Conservation (phyloP, 768 basidiomycete species). For the Tricholoma bakamatsutake region DNA sequence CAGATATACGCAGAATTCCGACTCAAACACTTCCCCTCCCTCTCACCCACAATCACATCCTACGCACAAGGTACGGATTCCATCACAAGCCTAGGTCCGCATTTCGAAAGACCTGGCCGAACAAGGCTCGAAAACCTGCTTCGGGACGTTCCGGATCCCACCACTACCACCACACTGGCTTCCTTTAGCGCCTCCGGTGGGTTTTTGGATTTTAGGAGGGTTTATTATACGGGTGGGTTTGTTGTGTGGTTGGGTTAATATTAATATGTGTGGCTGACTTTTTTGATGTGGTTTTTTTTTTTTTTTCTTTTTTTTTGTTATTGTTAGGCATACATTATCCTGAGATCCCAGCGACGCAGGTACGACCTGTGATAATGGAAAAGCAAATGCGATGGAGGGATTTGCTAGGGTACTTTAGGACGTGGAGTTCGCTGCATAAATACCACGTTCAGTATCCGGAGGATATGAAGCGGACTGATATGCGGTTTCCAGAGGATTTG, state of each 20-base stretch:
- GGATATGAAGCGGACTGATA: slow-evolving; percentile 36
- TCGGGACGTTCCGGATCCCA: slow-evolving; percentile 58
- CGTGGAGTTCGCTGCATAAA: slow-evolving; percentile 64
- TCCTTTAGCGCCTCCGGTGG: slow-evolving; percentile 24
- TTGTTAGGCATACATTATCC: slow-evolving; percentile 13
- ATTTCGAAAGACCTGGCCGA: slow-evolving; percentile 80
- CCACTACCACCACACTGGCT: no score
- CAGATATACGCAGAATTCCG: slow-evolving; percentile 69
- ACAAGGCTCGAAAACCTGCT: slow-evolving; percentile 69
- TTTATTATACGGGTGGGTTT: slow-evolving; percentile 51
- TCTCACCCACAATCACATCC: slow-evolving; percentile 51
- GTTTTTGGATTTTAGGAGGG: slow-evolving; percentile 40
- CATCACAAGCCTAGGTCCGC: slow-evolving; percentile 51
- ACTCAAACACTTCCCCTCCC: slow-evolving; percentile 51
- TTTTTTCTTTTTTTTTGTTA: no score
- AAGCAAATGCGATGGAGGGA: slow-evolving; percentile 61
- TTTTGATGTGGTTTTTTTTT: no score
- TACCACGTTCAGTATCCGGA: slow-evolving; percentile 60
- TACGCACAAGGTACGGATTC: slow-evolving; percentile 60
- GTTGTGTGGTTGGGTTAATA: not conserved
- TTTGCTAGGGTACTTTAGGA: slow-evolving; percentile 62
- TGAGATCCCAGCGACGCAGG: slow-evolving; percentile 16
- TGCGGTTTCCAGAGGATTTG: slow-evolving; percentile 30
- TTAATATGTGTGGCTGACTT: not conserved
- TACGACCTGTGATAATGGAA: slow-evolving; percentile 46